These are phyloP conservation scores for Penstemon barbatus DNA, from an alignment of 257 asterid species.

Conservation along the genomic window DNA sequence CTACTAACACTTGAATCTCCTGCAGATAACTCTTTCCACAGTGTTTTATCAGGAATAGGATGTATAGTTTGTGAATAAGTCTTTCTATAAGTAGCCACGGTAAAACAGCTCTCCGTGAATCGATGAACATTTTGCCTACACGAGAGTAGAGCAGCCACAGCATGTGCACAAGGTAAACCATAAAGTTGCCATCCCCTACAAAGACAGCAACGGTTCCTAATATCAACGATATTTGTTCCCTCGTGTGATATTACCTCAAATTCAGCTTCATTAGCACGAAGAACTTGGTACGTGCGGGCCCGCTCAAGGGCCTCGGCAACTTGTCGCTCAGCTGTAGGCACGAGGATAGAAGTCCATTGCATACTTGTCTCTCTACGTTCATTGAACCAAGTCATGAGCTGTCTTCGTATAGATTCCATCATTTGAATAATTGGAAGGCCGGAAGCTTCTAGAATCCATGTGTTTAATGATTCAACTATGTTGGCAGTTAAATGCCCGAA, in stretches of 20 bases:
- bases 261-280: constrained; percentile 93
- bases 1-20: constrained; percentile 51
- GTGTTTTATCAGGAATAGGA: constrained; percentile 82
- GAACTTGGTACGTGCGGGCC: constrained; percentile 85
- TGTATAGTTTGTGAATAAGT: constrained; percentile 89
- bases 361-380: constrained; percentile 91
- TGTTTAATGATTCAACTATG: constrained; percentile 61
- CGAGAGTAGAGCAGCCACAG: constrained; percentile 90
- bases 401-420: constrained; percentile 94
- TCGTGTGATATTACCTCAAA: constrained; percentile 94
- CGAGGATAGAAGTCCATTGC: constrained; percentile 96
- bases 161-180: constrained; percentile 97
- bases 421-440: constrained; percentile 89
- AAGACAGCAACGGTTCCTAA: constrained; percentile 67
- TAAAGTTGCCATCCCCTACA: constrained; percentile 94
- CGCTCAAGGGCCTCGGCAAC: constrained; percentile 92
- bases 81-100: constrained; percentile 79
- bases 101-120: constrained; percentile 91
- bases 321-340: constrained; percentile 80
- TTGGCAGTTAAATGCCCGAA: constrained; percentile 89
- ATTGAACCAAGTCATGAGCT: constrained; percentile 92
- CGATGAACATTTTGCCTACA: constrained; percentile 90
- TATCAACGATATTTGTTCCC: constrained; percentile 85
- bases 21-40: constrained; percentile 73
- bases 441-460: constrained; percentile 85